These are phyloP conservation scores for Cladophialophora chaetospira DNA, from an alignment of 2,329 filamentous ascomycete species.

Conservation along the genomic window DNA sequence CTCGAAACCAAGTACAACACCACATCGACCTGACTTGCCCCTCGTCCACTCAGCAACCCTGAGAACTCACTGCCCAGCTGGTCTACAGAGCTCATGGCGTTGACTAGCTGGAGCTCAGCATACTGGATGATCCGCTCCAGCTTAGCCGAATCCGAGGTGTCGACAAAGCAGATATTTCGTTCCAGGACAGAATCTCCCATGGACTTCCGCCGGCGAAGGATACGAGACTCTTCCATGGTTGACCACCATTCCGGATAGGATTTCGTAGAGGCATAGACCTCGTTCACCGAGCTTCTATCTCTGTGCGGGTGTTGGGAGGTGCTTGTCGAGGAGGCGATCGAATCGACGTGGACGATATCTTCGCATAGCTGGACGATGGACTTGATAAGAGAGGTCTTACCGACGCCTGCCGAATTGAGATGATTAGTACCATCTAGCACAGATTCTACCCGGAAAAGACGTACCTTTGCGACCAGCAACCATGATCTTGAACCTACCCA, in stretches of 20 bases:
- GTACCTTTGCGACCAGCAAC: constrained; percentile 76
- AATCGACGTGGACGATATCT: constrained; percentile 92
- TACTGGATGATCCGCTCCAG: constrained; percentile 64
- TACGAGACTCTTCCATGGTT: constrained; percentile 68
- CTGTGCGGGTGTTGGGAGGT: constrained; percentile 7
- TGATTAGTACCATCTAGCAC: constrained; percentile 17
- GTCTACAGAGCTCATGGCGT: constrained; percentile 62
- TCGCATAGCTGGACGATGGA: constrained; percentile 83
- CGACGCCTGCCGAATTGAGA: constrained; percentile 60
- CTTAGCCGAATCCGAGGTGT: constrained; percentile 66
- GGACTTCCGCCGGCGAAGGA: constrained; percentile 67
- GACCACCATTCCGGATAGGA: constrained; percentile 90
- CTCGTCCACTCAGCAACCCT: constrained; percentile 75
- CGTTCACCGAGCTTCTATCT: constrained; percentile 38
- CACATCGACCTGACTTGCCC: constrained; percentile 80
- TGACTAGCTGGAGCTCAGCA: constrained; percentile 68
- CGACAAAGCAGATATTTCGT: constrained; percentile 90
- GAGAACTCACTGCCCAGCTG: constrained; percentile 74
- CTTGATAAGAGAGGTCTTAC: constrained; percentile 87
- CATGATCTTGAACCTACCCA: constrained; percentile 87
- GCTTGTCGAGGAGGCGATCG: constrained; percentile 40
- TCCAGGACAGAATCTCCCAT: constrained; percentile 77
- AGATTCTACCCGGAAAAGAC: constrained; percentile 18
- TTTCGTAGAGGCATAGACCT: constrained; percentile 77
- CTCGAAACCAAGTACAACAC: constrained; percentile 79